Base-by-base conservation (phyloP, 306 rosid genomes). In the Prinsepia uniflora region DNA sequence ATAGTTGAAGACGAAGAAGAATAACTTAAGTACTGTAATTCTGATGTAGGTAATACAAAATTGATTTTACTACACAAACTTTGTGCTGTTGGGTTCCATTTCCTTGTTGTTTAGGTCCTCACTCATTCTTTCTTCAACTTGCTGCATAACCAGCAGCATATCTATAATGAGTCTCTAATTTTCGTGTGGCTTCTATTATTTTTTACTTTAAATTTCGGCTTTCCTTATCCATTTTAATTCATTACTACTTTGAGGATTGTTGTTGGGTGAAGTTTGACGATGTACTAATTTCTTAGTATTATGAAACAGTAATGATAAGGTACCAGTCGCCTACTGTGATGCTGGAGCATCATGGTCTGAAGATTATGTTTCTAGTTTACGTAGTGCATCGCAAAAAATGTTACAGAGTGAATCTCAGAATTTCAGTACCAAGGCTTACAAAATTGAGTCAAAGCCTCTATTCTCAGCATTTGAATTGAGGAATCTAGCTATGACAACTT, bases 381-480 rank as follows among this genome's bases (percentile, higher is more conserved):
- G 43, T 67, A 86, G 84, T 44, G 78, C 80, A 39, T 64, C 95
- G 6, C 78, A 67, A n/a, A 89, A 24, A 71, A 43, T 87, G 65
- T 83, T 90, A 69, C 72, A 79, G 75, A 78, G 83, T 54, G 88
- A 86, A 24, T 65, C 89, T 72, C 72, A 83, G 45, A 82, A 60
- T 19, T 84, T 83, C 65, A 75, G 76, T 64, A 65, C 89, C 48
- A 91, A 91, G 84, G 77, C 82, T 72, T 89, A 90, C 80, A 79
- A 40, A 43, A 18, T 89, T 50, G 84, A 87, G 79, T 83, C 80
- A 30, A 94, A 89, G 77, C 99, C 99, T 63, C 5, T 90, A 4
- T 86, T 73, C 53, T 91, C 99, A 10, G 99, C 92, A 70, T 87
- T 91, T 65, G 95, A 91, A 62, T 50, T 62, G 79, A 80, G 60